Percentiles rank a stretch among this genome's conserved stretches.
phyloP scores from a whole-genome alignment of 2,329 filamentous ascomycete genomes.

The Fusarium zealandicum region DNA sequence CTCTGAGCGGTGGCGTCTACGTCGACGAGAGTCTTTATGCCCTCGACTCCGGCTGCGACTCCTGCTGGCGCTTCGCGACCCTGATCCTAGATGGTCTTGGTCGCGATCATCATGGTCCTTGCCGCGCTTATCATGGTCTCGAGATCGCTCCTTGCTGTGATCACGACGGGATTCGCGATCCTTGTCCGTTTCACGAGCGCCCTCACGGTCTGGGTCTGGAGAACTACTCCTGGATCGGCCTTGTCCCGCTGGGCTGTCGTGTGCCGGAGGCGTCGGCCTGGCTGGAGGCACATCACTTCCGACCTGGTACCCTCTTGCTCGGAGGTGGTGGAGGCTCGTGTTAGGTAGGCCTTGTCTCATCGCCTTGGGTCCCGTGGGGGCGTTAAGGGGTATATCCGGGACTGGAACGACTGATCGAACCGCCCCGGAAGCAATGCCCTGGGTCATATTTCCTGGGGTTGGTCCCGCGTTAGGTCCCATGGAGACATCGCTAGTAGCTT shows the following conservation, averaged over 20 bases:
- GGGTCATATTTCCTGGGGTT: slow-evolving; percentile 19
- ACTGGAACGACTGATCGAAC: slow-evolving; percentile 46
- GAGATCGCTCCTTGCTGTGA: slow-evolving; percentile 46
- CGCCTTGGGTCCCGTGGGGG: slow-evolving; percentile 91
- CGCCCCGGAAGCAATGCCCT: slow-evolving; percentile 34
- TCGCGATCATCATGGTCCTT: slow-evolving; percentile 31
- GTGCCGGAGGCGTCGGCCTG: slow-evolving; percentile 25
- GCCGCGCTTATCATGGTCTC: slow-evolving; percentile 38
- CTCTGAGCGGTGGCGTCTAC: slow-evolving; percentile 63
- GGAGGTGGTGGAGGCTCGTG: slow-evolving; percentile 73
- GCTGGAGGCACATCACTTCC: slow-evolving; percentile 48
- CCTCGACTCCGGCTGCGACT: slow-evolving; percentile 52
- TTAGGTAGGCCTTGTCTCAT: slow-evolving; percentile 91
- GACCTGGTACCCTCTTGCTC: slow-evolving; percentile 60
- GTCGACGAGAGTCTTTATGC: slow-evolving; percentile 56
- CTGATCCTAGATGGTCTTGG: slow-evolving; percentile 45
- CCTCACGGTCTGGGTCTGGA: slow-evolving; percentile 32
- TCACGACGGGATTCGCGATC: slow-evolving; percentile 46
- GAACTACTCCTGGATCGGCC: slow-evolving; percentile 59
- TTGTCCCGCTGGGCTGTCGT: slow-evolving; percentile 31
- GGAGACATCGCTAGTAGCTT: slow-evolving; percentile 34
- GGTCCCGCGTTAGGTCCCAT: slow-evolving; percentile 30
- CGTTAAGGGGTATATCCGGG: slow-evolving; percentile 66
- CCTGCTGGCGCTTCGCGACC: slow-evolving; percentile 40
- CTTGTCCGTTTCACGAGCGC: slow-evolving; percentile 47